Base-by-base conservation (phyloP, 139 green algal species). In the Nannochloris sp. region DNA sequence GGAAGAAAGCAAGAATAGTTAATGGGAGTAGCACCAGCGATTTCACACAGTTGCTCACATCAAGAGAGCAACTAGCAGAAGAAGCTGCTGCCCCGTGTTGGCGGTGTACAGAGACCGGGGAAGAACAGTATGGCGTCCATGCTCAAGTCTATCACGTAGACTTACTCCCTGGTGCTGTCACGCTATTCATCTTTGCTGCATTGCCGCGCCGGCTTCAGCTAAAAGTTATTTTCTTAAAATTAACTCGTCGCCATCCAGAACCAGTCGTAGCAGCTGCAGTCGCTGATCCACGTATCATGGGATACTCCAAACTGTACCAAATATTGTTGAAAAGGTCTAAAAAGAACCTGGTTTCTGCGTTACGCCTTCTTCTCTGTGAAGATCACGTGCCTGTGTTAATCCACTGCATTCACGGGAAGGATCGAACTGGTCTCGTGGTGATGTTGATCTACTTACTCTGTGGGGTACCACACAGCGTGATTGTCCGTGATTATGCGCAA, bases 341-440 rank as follows among this genome's bases (percentile, higher is more conserved):
- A 30, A 48, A 15, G 3, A 38, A 54, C 10, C 44, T 82, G 36
- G 75, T 65, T 0, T 35, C 34, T 19, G 78, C 78, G 2, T 23
- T 83, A 53, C 61, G 77, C 2, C 47, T 83, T 34, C 64, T 74
- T 23, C 42, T 46, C 2, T 25, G 67, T 38, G n/a, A 34, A 9
- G 64, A 70, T 9, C 70, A 64, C 57, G 44, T 64, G 8, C 76
- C 68, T 0, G 29, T 70, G 12, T 31, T 81, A 38, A 45, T 81
- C 13, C 76, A 83, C 68, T 83, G 76, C 60, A 81, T 77, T 33
- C 76, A 80, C 38, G 78, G 78, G 56, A 84, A 84, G 63, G 78
- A 84, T 62, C 61, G 78, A 7, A 84, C 78, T 1, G 78, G 78
- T 1, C 51, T 85, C 12, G 53, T 85, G 25, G 29, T 70, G 25